Base-by-base conservation (phyloP, 2,329 filamentous ascomycete genomes). In the Dendrostoma leiphaemia region DNA sequence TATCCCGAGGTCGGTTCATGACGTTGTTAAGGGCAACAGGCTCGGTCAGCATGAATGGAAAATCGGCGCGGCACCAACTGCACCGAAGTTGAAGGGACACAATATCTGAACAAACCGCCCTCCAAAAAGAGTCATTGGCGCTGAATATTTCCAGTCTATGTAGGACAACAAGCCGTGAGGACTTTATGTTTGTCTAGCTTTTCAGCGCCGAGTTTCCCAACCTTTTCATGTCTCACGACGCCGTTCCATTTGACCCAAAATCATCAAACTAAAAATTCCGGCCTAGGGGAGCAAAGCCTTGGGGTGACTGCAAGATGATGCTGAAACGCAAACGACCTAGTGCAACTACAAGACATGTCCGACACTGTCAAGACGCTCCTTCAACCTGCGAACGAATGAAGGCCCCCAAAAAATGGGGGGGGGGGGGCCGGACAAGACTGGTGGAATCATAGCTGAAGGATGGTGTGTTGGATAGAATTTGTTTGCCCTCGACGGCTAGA, bases 281-380 rank as follows among this genome's bases (percentile, higher is more conserved):
- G n/a, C n/a, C n/a, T n/a, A n/a, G n/a, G n/a, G n/a, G n/a, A n/a
- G n/a, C n/a, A n/a, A n/a, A n/a, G n/a, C n/a, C n/a, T n/a, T n/a
- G n/a, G n/a, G n/a, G n/a, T n/a, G n/a, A n/a, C n/a, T n/a, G n/a
- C n/a, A n/a, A n/a, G n/a, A n/a, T n/a, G n/a, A n/a, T n/a, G n/a
- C n/a, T n/a, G n/a, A 26, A 26, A 24, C 26, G 32, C 4, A 21
- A 19, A 31, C 17, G 6, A 49, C 13, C 17, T 41, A 8, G 19
- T 23, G 28, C 37, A 41, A 24, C 35, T 28, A 24, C 24, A 26
- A 32, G 17, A 49, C n/a, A 29, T 41, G 47, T 28, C 44, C 48
- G 48, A 56, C 48, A 56, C 53, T 56, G 53, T 51, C 53, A 47
- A 52, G 53, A 38, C 53, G 28, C 41, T 44, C 44, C n/a, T n/a